Conservation (phyloP, 176 grass and related monocot genomes). For the Avena eriantha region DNA sequence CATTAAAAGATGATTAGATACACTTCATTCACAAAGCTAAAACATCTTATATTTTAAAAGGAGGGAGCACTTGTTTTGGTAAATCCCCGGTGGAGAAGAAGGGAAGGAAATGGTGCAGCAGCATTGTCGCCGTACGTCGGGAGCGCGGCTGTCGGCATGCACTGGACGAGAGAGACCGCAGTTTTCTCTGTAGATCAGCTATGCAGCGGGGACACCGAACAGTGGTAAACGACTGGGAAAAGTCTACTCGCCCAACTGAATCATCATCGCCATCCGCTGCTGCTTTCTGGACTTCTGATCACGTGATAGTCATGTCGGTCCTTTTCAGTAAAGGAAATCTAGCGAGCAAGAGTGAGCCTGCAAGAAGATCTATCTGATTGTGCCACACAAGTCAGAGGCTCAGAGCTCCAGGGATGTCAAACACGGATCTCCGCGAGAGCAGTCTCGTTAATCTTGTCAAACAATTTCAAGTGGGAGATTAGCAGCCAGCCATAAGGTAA, state of each 20-base stretch:
- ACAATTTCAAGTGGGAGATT: not conserved
- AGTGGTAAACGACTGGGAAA: not conserved
- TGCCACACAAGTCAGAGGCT: not conserved
- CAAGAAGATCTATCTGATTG: not conserved
- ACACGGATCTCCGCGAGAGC: too few relatives aligned
- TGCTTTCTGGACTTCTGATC: conserved; percentile 33
- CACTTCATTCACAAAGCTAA: too few relatives aligned
- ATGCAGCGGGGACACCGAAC: not conserved
- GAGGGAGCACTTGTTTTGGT: conserved; percentile 29
- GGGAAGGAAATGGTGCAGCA: not conserved
- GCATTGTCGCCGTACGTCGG: conserved; percentile 3
- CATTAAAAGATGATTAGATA: too few relatives aligned
- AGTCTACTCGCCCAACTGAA: conserved; percentile 22
- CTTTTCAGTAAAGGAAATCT: conserved; percentile 34
- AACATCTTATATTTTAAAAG: too few relatives aligned
- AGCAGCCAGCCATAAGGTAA: not conserved
- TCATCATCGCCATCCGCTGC: not conserved
- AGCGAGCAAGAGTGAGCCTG: conserved; percentile 21
- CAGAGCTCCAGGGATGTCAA: conserved; percentile 1
- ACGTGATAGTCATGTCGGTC: conserved; percentile 48
- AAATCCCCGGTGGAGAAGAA: not conserved
- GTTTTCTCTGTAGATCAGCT: not conserved
- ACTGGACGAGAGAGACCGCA: not conserved
- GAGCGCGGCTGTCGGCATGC: conserved; percentile 14
- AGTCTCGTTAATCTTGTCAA: not conserved